These are phyloP conservation scores for Colletotrichum scovillei DNA, from an alignment of 2,329 filamentous ascomycete genomes.

Conservation along the genomic window DNA sequence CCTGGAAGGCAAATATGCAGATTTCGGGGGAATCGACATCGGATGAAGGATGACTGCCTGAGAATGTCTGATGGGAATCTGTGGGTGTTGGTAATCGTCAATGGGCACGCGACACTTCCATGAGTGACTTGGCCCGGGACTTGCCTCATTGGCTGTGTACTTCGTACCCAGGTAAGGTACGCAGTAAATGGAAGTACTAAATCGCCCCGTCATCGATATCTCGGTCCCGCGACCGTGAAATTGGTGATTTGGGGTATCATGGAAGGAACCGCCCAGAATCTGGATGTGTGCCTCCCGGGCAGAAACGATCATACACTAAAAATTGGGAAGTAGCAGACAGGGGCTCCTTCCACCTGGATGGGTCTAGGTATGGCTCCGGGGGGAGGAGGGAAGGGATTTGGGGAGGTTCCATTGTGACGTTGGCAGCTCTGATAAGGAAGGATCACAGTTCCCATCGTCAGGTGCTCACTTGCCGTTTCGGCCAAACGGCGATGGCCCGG, in stretches of 20 bases:
- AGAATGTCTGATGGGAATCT: neutral
- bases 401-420: neutral
- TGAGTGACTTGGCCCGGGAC: neutral
- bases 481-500: neutral
- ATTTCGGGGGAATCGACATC: neutral
- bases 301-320: too few species aligned
- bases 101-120: constrained; percentile 21
- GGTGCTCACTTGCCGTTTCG: constrained; percentile 3
- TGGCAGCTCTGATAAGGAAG: neutral
- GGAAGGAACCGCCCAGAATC: neutral
- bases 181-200: too few species aligned
- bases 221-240: neutral
- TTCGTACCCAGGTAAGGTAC: too few species aligned
- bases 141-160: neutral
- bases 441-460: neutral
- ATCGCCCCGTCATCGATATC: constrained; percentile 23
- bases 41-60: neutral
- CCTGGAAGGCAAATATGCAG: neutral
- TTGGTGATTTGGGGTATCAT: neutral
- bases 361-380: too few species aligned
- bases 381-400: too few species aligned
- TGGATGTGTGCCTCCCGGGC: neutral
- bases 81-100: neutral
- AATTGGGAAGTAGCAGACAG: neutral
- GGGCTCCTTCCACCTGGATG: neutral